Base-by-base conservation (phyloP, 2,329 filamentous ascomycete genomes). In the Cordyceps javanica region DNA sequence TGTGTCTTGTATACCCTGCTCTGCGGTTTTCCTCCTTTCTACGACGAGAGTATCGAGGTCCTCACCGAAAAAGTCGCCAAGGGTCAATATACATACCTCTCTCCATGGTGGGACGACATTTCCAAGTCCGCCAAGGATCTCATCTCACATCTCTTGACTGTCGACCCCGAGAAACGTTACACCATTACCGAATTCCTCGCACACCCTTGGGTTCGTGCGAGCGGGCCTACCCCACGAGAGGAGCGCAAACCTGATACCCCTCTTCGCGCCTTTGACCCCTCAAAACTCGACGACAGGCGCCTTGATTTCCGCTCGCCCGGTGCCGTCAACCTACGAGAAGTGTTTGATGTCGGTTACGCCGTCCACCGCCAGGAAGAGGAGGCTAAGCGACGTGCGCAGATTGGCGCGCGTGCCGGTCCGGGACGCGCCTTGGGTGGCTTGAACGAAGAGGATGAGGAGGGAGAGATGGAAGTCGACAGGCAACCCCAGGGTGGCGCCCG, bases 21-120 rank as follows among this genome's bases (percentile, higher is more conserved):
- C 16, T 99, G 94, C 66, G 94, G 94, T 14, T 99, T 99, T 76
- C 94, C 94, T 10, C 94, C 94, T 3, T 99, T 99, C 74, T 96
- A 99, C 72, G 94, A 99, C 65, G 94, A 99, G 75, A 96, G 91
- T 68, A 97, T 99, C 64, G 91, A 96, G 68, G 88, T 96, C 0
- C 82, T 99, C 60, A 97, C 94, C 1, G 93, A 99, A 70, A 99
- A 99, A 79, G 94, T 99, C 19, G 94, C 94, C 30, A 88, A 90
- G 67, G 94, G 94, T 50, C 91, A 97, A 75, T 99, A 94, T 71
- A 97, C 94, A 0, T 99, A 99, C 77, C 76, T 99, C 44, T 97
- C 93, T 3, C 94, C 94, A 0, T 99, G 94, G 94, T 99, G 94
- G 94, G 94, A 99, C 65, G 92, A 97, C 59, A 97, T 99, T 61